Percentiles rank a stretch among this genome's conserved stretches.
Evolutionary conservation across 371 early-diverging fungal species (phyloP).

Genomic region (Apophysomyces elegans): DNA sequence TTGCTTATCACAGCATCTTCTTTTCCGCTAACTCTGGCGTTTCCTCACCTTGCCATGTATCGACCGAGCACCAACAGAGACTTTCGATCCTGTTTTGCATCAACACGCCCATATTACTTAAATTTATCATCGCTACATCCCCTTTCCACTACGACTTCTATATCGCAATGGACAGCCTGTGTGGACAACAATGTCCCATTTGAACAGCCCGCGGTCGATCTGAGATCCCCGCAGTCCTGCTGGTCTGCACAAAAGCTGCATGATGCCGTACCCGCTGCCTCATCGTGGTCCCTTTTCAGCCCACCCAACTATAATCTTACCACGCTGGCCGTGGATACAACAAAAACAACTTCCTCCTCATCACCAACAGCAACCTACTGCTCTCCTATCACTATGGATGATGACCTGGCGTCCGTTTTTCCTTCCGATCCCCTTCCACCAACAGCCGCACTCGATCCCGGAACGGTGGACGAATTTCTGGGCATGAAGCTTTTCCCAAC

Average conservation of each 20-base stretch:
- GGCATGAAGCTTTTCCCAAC: neutral
- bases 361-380: neutral
- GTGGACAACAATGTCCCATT: neutral
- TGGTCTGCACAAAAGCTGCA: neutral
- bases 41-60: neutral
- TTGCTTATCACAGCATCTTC: neutral
- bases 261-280: neutral
- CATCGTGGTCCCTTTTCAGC: neutral
- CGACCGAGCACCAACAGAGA: slow-evolving; percentile 5
- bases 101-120: neutral
- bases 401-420: slow-evolving; percentile 1
- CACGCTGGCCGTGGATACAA: slow-evolving; percentile 5
- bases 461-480: neutral
- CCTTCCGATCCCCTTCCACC: slow-evolving; percentile 4
- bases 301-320: neutral
- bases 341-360: neutral
- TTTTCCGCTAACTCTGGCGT: neutral
- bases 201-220: neutral
- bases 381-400: neutral
- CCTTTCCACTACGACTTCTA: neutral
- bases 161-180: neutral
- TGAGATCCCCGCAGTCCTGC: neutral
- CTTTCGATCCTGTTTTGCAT: neutral
- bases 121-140: neutral
- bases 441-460: slow-evolving; percentile 6